These are phyloP conservation scores for Candida sanyaensis DNA, from an alignment of 1,139 yeast genomes.

Conservation along the genomic window DNA sequence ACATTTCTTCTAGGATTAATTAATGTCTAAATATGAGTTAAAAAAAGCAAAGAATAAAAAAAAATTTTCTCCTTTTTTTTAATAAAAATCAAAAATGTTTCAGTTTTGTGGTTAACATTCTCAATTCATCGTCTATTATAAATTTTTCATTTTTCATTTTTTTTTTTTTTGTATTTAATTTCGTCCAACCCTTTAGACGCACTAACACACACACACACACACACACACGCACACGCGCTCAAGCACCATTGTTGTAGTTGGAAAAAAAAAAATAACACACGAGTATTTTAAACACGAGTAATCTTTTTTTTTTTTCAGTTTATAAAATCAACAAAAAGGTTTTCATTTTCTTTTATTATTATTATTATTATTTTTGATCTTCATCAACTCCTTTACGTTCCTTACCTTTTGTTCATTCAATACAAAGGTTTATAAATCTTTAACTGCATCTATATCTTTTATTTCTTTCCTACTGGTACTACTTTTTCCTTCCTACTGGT, in stretches of 20 bases:
- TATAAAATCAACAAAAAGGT: background rate
- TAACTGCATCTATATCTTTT: background rate
- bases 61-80: too few species aligned
- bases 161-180: too few species aligned
- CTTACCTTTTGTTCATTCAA: background rate
- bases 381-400: background rate
- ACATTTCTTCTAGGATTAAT: too few species aligned
- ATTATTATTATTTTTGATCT: background rate
- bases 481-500: background rate
- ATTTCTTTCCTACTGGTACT: background rate
- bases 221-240: background rate
- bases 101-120: constrained; percentile 1
- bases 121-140: background rate
- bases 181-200: background rate
- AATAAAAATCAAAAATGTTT: background rate
- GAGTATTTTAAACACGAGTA: background rate
- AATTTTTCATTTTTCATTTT: background rate
- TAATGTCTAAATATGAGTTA: too few species aligned
- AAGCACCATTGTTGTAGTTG: too few species aligned
- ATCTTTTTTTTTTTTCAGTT: background rate
- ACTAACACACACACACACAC: background rate
- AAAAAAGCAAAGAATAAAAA: too few species aligned
- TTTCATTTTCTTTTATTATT: background rate
- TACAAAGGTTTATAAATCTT: background rate
- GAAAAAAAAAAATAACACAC: background rate